Conservation (phyloP, 192 early-diverging fungal species). For the Phycomyces blakesleeanus region DNA sequence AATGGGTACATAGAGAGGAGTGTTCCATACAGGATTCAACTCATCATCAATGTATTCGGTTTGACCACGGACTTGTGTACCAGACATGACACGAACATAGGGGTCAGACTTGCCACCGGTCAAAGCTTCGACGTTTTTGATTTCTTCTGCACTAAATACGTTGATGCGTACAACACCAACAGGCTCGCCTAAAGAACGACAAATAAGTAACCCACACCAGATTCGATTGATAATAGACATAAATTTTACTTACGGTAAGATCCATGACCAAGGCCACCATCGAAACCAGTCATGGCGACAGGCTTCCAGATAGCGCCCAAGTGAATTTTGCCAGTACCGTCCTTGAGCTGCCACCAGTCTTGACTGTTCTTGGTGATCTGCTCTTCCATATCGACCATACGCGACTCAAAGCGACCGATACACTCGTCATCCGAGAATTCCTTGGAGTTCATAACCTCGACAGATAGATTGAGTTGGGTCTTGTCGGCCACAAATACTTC, state of each 20-base stretch:
- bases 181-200: constrained; percentile 41
- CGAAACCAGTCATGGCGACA: constrained; percentile 58
- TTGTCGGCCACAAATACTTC: constrained; percentile 74
- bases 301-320: constrained; percentile 65
- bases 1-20: constrained; percentile 80
- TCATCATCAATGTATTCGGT: constrained; percentile 81
- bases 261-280: constrained; percentile 50
- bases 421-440: constrained; percentile 41
- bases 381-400: constrained; percentile 31
- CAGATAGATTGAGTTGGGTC: constrained; percentile 49
- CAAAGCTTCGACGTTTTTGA: constrained; percentile 83
- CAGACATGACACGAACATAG: constrained; percentile 73
- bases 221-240: too few relatives aligned
- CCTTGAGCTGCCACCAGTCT: constrained; percentile 39
- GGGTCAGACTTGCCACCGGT: constrained; percentile 87
- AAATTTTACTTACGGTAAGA: constrained; percentile 38
- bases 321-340: constrained; percentile 41
- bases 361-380: constrained; percentile 36
- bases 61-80: constrained; percentile 58
- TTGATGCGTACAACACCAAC: constrained; percentile 79
- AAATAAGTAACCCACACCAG: too few relatives aligned
- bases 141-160: constrained; percentile 64
- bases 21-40: constrained; percentile 90
- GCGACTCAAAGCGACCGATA: constrained; percentile 34
- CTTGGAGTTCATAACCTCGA: constrained; percentile 56